These are phyloP conservation scores for Dothidotthia symphoricarpi DNA, from an alignment of 2,329 filamentous ascomycete genomes.

Conservation along the genomic window DNA sequence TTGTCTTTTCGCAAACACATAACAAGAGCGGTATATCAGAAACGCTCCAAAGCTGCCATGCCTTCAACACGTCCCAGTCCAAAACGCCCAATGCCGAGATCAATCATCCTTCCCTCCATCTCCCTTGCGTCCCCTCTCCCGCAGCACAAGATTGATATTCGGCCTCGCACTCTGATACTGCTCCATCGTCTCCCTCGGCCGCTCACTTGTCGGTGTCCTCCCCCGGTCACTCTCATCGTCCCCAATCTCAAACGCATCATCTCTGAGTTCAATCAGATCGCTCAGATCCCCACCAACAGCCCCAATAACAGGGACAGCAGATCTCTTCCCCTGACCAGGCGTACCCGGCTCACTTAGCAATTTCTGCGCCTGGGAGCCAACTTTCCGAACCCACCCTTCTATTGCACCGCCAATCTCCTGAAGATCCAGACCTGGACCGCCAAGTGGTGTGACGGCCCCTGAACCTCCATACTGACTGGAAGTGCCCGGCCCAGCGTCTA, in stretches of 20 bases:
- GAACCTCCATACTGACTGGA: conserved; percentile 29
- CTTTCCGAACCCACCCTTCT: conserved; percentile 85
- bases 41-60: not conserved
- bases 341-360: conserved; percentile 36
- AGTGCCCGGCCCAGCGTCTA: conserved; percentile 34
- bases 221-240: conserved; percentile 34
- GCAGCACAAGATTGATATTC: conserved; percentile 31
- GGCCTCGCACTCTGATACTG: conserved; percentile 35
- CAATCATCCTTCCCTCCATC: conserved; percentile 33
- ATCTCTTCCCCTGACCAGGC: conserved; percentile 29
- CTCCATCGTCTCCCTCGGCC: conserved; percentile 12
- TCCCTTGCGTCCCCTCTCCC: conserved; percentile 28
- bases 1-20: no score
- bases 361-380: conserved; percentile 62
- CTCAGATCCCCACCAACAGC: conserved; percentile 50
- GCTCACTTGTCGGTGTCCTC: conserved; percentile 18
- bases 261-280: conserved; percentile 69
- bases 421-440: conserved; percentile 50
- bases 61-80: not conserved
- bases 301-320: conserved; percentile 39
- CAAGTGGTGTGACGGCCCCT: conserved; percentile 29
- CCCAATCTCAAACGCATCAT: conserved; percentile 53
- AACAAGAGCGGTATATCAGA: not conserved
- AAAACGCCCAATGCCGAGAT: conserved; percentile 1
- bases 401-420: conserved; percentile 85